Evolutionary conservation across 2,329 filamentous ascomycete species (phyloP).

Genomic region (Xylariomycetidae sp.): DNA sequence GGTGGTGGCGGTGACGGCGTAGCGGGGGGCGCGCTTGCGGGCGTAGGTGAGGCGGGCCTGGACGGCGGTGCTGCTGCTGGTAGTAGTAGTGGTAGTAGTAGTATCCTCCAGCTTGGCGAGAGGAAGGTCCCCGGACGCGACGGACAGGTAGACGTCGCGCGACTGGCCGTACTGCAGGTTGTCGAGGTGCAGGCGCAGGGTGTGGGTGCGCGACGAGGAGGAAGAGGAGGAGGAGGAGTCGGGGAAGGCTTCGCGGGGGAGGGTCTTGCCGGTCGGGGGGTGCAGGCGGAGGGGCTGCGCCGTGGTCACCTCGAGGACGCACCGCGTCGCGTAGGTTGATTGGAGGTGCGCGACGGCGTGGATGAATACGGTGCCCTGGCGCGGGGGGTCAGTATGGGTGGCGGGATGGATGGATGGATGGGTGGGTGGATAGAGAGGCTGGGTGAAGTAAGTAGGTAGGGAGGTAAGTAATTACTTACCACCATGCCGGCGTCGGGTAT

Average conservation of each 20-base stretch:
- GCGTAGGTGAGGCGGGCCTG: constrained; percentile 30
- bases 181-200: constrained; percentile 37
- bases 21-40: constrained; percentile 12
- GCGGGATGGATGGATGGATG: no score
- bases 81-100: no score
- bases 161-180: constrained; percentile 57
- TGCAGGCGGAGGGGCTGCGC: constrained; percentile 30
- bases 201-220: constrained; percentile 9
- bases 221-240: no score
- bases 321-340: constrained; percentile 47
- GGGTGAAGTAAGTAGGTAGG: constrained; percentile 4
- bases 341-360: constrained; percentile 57
- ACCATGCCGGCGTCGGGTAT: constrained; percentile 59
- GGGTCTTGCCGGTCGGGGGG: constrained; percentile 26
- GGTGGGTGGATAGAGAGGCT: no score
- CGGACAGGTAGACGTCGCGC: constrained; percentile 45
- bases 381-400: no score
- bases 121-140: constrained; percentile 5
- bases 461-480: constrained; percentile 25
- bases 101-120: not conserved
- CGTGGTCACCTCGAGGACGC: constrained; percentile 36
- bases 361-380: constrained; percentile 53
- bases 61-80: no score
- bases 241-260: no score
- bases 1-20: constrained; percentile 5